Evolutionary conservation across 257 asterid genomes (phyloP), one percentile per base, ranked within the genome.

Genomic region (Petrea volubilis): DNA sequence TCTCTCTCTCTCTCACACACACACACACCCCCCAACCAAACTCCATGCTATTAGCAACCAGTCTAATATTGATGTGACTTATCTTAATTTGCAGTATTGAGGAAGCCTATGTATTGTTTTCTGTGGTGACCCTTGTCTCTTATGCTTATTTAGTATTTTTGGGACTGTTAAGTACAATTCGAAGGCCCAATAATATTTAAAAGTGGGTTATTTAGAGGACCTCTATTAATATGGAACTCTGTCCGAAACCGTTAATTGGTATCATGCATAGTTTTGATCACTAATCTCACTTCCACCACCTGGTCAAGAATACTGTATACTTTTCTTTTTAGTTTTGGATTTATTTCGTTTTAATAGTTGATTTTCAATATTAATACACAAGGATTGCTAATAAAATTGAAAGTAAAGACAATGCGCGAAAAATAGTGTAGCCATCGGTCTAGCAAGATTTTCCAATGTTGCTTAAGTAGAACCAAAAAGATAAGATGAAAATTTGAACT

Each of bases 301-400:
- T 64, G 49, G 24, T 55, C 14, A 53, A 27, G 67, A 72, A 41
- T 23, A 3, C 28, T 65, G 34, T 24, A 60, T 34, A 7, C 8
- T 31, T 8, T 34, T 55, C 63, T 62, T 73, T 56, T 50, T 31
- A 47, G 17, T 38, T 58, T 66, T n/a, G 49, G 15, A 15, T 66
- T 66, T 6, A 41, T 69, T 31, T 17, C 55, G 1, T 17, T 56
- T 4, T 46, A n/a, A n/a, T 34, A 34, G 14, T 52, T 34, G 0
- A 23, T 17, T n/a, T n/a, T n/a, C n/a, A n/a, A n/a, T n/a, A n/a
- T n/a, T n/a, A n/a, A n/a, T n/a, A n/a, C n/a, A n/a, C n/a, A n/a
- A n/a, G n/a, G n/a, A n/a, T n/a, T n/a, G n/a, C n/a, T n/a, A n/a
- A n/a, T n/a, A n/a, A n/a, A n/a, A n/a, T n/a, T n/a, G n/a, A n/a